Conservation (phyloP, 2,329 filamentous ascomycete genomes). For the Metarhizium robertsii region DNA sequence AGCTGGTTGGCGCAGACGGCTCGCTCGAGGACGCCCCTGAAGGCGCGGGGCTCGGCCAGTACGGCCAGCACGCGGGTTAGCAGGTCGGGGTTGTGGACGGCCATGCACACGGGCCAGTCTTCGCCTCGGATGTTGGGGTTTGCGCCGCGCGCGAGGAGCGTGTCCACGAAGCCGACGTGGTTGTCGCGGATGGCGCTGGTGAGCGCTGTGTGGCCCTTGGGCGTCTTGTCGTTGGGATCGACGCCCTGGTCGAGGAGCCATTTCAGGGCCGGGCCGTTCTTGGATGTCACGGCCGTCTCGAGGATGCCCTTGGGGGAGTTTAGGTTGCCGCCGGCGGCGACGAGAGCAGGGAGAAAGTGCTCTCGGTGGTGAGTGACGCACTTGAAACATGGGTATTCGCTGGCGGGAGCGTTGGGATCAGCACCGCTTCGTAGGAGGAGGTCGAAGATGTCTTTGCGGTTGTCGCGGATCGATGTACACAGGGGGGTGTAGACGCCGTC, state of each 20-base stretch:
- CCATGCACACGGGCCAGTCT: conserved; percentile 64
- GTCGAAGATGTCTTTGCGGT: conserved; percentile 51
- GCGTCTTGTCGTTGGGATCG: conserved; percentile 48
- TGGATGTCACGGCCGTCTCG: conserved; percentile 52
- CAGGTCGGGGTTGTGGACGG: conserved; percentile 50
- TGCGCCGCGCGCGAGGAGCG: conserved; percentile 48
- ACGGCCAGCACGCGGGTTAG: conserved; percentile 48
- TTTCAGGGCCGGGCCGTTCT: conserved; percentile 50
- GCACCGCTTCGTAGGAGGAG: conserved; percentile 49
- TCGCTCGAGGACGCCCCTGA: conserved; percentile 59
- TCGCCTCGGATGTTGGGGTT: conserved; percentile 54
- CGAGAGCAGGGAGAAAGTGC: conserved; percentile 49
- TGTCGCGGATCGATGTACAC: conserved; percentile 59
- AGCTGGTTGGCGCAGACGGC: conserved; percentile 58
- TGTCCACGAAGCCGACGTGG: conserved; percentile 48
- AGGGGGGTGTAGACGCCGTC: conserved; percentile 60
- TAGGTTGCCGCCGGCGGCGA: conserved; percentile 51
- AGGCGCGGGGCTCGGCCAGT: conserved; percentile 48
- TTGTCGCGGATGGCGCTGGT: conserved; percentile 57
- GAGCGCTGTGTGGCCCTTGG: conserved; percentile 50
- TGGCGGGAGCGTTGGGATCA: conserved; percentile 52
- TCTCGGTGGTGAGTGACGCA: conserved; percentile 57
- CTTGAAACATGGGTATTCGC: conserved; percentile 59
- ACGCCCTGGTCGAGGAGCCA: conserved; percentile 53
- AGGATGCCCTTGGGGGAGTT: conserved; percentile 54